These are phyloP conservation scores for Cruciata laevipes DNA, from an alignment of 257 asterid genomes.

Conservation along the genomic window DNA sequence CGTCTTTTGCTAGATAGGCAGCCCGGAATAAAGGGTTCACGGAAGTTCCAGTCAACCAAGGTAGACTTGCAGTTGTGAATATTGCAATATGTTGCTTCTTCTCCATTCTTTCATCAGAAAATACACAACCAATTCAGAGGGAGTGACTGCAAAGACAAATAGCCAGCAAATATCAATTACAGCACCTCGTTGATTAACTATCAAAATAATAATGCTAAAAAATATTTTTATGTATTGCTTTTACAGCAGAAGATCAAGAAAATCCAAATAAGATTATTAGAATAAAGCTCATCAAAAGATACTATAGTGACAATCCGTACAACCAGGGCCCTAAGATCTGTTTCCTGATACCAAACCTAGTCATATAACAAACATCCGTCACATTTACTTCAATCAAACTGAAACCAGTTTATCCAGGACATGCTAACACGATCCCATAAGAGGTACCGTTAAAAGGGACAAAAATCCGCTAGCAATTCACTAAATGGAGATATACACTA, in stretches of 20 bases:
- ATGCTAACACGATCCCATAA: not conserved
- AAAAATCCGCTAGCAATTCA: not conserved
- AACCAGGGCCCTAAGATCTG: not conserved
- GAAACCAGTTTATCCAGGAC: not conserved
- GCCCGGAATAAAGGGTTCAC: conserved; percentile 97
- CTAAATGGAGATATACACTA: no score
- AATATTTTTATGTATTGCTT: no score
- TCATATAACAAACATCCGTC: not conserved
- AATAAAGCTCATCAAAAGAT: not conserved
- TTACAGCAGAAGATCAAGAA: not conserved
- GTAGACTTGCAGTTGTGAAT: conserved; percentile 98
- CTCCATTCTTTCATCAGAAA: conserved; percentile 18
- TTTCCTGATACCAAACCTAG: not conserved
- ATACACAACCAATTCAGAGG: not conserved
- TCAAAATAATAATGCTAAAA: not conserved
- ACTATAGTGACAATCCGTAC: not conserved
- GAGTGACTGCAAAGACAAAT: conserved; percentile 9
- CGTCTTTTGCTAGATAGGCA: conserved; percentile 79
- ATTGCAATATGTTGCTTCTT: conserved; percentile 50
- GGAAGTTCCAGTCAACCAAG: conserved; percentile 97
- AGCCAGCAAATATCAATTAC: not conserved
- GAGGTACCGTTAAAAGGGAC: not conserved
- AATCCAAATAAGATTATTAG: no score
- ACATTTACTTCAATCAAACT: not conserved
- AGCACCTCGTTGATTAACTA: not conserved